Evolutionary conservation across 164 flowering plant genomes (phyloP), one percentile per base, ranked within the genome.

Genomic region (Aristolochia californica): DNA sequence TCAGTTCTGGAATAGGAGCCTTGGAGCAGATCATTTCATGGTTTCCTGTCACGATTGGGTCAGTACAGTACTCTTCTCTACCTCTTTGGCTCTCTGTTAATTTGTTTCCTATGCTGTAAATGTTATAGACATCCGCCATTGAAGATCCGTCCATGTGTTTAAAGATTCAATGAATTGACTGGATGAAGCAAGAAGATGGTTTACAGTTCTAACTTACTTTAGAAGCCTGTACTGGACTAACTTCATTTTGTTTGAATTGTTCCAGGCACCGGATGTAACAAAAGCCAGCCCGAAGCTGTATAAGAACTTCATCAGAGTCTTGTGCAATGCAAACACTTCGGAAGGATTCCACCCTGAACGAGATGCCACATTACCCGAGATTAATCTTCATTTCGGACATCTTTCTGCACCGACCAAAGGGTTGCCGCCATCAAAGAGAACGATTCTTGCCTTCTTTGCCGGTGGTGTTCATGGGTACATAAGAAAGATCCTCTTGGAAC

Each of bases 311-410:
- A 89, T 89, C 56, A 68, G 95, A 17, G 91, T 78, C 34, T 62
- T 89, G 2, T 89, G 95, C 74, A 89, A 87, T 56, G 97, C 95
- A 65, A 89, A 89, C 72, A 69, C 83, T 48, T 80, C 95, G 16
- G 90, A 89, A 65, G 91, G 88, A 4, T 89, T 89, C 75, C 68
- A 77, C 62, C 90, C 91, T 2, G 71, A 58, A 43, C 83, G 80
- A 51, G 97, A 89, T 58, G 90, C 77, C 5, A 70, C 75, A 66
- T 63, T 89, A 14, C 97, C 93, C 0, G 95, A 89, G 63, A 83
- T 87, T 57, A 17, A 65, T 63, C 80, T 84, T 53, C 40, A 45
- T 5, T 14, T 22, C 38, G 22, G 47, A 5, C 47, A 30, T n/a
- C 56, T 51, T 13, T 18, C 56, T 4, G 30, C 22, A 59, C 60